Evolutionary conservation across 352 stramenopile genomes (phyloP), one percentile per base, ranked within the genome.

Genomic region (Thalassiosira mediterranea): DNA sequence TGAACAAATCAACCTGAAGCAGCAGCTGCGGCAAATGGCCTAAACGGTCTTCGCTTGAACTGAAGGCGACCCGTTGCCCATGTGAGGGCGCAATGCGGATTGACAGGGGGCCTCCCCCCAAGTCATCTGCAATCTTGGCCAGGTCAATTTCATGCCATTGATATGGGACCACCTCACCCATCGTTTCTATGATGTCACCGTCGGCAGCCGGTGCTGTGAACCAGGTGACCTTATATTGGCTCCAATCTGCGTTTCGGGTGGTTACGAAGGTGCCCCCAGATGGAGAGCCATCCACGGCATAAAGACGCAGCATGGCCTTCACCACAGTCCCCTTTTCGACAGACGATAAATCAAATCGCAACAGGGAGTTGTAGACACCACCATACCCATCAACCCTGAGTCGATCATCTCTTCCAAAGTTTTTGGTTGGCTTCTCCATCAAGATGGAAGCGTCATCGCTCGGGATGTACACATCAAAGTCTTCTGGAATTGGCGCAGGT

Each of bases 331-430:
- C 72, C 31, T 73, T 63, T 51, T 81, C 65, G 11, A 81, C 42
- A 17, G 49, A 38, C 13, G 72, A 59, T 1, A 81, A 52, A 34
- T 81, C 72, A 64, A 81, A 81, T 8, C 64, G 57, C 26, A 81
- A 31, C 19, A 81, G 34, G 5, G 53, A 64, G 21, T 76, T 72
- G 21, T 64, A 68, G 26, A 73, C 40, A n/a, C 65, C 68, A 21
- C 31, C 61, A 11, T 64, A 54, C 28, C 74, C 81, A 64, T 92
- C 87, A 29, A 92, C 75, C 8, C 79, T 71, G 17, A 92, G 63
- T 51, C 89, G 71, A 52, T 85, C 67, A 31, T 73, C 63, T 23
- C 44, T 34, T 17, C 72, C 72, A 54, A 81, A 81, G 40, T 76
- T 81, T 10, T 37, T 53, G 46, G 28, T 15, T 19, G 29, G 38